Conservation (phyloP, 2,329 filamentous ascomycete genomes). For the Fusarium nanum region DNA sequence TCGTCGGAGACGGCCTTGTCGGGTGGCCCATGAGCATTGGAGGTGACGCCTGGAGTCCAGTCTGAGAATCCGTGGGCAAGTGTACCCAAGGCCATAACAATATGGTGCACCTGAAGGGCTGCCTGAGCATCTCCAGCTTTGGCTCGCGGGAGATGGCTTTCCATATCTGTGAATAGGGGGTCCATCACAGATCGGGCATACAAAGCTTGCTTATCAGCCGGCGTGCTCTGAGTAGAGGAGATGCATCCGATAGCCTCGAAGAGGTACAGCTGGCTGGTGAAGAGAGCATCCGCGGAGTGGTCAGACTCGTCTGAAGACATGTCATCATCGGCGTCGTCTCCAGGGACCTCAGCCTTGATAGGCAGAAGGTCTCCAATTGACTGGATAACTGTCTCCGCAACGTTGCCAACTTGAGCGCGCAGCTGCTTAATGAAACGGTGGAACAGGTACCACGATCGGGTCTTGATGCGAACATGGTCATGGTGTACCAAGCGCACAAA, state of each 20-base stretch:
- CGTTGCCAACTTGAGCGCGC: constrained; percentile 83
- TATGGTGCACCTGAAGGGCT: constrained; percentile 90
- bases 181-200: constrained; percentile 90
- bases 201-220: constrained; percentile 84
- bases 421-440: constrained; percentile 91
- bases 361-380: constrained; percentile 88
- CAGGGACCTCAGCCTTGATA: constrained; percentile 89
- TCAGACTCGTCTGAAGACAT: constrained; percentile 96
- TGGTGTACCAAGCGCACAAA: constrained; percentile 94
- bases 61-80: constrained; percentile 94
- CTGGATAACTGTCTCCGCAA: constrained; percentile 90
- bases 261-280: constrained; percentile 90
- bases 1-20: constrained; percentile 81
- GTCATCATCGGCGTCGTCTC: constrained; percentile 83
- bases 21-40: constrained; percentile 58
- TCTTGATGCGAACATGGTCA: constrained; percentile 85
- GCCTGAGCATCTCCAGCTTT: constrained; percentile 85
- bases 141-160: constrained; percentile 79
- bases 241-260: constrained; percentile 96
- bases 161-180: constrained; percentile 90
- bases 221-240: constrained; percentile 81
- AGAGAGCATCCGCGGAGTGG: constrained; percentile 88
- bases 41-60: constrained; percentile 71
- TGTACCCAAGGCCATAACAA: constrained; percentile 94
- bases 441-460: constrained; percentile 97